Base-by-base conservation (phyloP, 2,329 filamentous ascomycete species). In the Talaromyces sp. region DNA sequence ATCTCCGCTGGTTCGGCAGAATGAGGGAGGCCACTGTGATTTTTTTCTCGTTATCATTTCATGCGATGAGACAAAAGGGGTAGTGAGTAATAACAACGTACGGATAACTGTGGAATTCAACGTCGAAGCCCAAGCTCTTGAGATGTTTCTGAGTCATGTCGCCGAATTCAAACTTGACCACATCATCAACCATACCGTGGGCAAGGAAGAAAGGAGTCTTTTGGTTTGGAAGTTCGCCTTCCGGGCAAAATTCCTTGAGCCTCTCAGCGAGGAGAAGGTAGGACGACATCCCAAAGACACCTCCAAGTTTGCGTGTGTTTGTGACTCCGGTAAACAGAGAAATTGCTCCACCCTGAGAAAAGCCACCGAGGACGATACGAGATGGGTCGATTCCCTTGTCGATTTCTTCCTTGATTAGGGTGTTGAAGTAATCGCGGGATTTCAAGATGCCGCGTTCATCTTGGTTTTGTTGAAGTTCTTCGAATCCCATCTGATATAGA, bases 181-280 rank as follows among this genome's bases (percentile, higher is more conserved):
- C 79, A 14, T 83, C 83, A 74, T 99, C 94, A 0, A 78, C 78
- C 64, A 88, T 84, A n/a, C 95, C 95, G 69, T 98, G 95, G 12
- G 85, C 92, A 87, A 97, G 89, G 76, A 95, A 91, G 65, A 98
- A 87, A 1, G 90, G 90, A 1, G 92, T 96, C 47, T 89, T 81
- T 75, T 88, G 86, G 75, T 92, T 92, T 60, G 83, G 80, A 67
- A 79, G 84, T 30, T 77, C 74, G 27, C 76, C 74, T 50, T 83
- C 80, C 1, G 83, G 80, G 4, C 51, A 62, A 65, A 85, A 79
- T 8, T 82, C 82, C 71, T 83, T 81, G 66, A 91, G 75, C 71
- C 88, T 89, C 65, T 84, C 79, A 65, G 85, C 82, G 54, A 97
- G 80, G 23, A 92, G 82, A 67, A 97, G 78, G 76, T 96, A 98